Conservation (phyloP, 2,329 filamentous ascomycete genomes). For the Hirsutella minnesotensis region DNA sequence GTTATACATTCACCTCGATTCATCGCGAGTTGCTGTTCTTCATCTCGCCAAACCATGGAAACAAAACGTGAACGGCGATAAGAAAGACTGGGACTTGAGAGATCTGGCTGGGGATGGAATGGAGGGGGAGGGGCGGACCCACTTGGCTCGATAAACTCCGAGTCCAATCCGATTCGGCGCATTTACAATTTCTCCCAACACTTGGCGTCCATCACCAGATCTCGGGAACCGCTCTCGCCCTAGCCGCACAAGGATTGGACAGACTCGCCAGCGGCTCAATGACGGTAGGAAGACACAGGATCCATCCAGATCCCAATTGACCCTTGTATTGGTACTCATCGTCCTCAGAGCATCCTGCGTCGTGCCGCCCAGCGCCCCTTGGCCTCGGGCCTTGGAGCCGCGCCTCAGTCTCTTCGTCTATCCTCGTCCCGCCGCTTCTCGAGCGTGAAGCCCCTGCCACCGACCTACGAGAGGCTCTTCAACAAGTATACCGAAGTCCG, state of each 20-base stretch:
- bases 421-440: conserved; percentile 24
- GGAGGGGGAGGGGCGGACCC: background rate
- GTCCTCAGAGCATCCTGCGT: conserved; percentile 24
- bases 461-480: conserved; percentile 74
- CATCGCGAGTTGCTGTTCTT: too few species aligned
- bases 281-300: conserved; percentile 22
- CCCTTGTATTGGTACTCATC: background rate
- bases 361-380: conserved; percentile 17
- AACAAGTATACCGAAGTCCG: conserved; percentile 65
- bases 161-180: conserved; percentile 21
- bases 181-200: conserved; percentile 18
- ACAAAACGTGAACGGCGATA: too few species aligned
- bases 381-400: conserved; percentile 10
- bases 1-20: too few species aligned
- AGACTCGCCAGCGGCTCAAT: conserved; percentile 35
- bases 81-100: too few species aligned
- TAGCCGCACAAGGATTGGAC: conserved; percentile 40
- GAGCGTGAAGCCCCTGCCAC: conserved; percentile 34
- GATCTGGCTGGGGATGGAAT: too few species aligned
- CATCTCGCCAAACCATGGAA: too few species aligned
- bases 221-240: conserved; percentile 13
- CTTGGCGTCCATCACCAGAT: background rate
- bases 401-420: conserved; percentile 4
- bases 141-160: background rate
- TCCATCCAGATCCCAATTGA: too few species aligned